Conservation (phyloP, 1,284 basidiomycete species). For the Chondrostereum purpureum region DNA sequence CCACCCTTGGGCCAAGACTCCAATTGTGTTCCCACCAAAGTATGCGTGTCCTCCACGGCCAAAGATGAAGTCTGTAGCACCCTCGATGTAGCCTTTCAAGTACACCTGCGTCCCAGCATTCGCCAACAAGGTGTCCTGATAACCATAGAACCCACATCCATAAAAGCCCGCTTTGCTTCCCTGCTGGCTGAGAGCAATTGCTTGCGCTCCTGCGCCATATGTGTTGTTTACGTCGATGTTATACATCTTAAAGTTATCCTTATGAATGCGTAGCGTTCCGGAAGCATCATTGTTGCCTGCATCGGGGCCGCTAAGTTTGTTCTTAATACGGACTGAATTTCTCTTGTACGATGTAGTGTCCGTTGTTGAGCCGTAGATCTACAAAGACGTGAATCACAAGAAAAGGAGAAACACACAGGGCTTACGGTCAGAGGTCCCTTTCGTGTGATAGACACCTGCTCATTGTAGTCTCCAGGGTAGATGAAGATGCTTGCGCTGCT, state of each 20-base stretch:
- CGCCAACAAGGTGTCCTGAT: constrained; percentile 28
- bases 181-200: constrained; percentile 14
- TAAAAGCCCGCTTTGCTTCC: constrained; percentile 10
- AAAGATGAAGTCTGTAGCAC: constrained; percentile 51
- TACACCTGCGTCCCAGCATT: constrained; percentile 46
- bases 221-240: constrained; percentile 22
- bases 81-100: constrained; percentile 41
- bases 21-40: constrained; percentile 42
- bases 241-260: constrained; percentile 17
- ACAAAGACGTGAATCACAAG: too few relatives aligned
- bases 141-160: constrained; percentile 17
- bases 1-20: constrained; percentile 33
- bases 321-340: constrained; percentile 38
- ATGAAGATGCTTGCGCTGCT: constrained; percentile 42
- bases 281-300: constrained; percentile 13
- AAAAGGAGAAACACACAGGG: neutral
- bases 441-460: constrained; percentile 46
- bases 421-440: constrained; percentile 34
- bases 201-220: constrained; percentile 20
- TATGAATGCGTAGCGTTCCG: constrained; percentile 16
- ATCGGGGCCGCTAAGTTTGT: neutral
- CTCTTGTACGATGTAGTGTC: constrained; percentile 28
- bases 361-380: constrained; percentile 42
- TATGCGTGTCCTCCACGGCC: constrained; percentile 35
- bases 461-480: constrained; percentile 47